Base-by-base conservation (phyloP, 2,329 filamentous ascomycete genomes). In the Lachnellula cervina region DNA sequence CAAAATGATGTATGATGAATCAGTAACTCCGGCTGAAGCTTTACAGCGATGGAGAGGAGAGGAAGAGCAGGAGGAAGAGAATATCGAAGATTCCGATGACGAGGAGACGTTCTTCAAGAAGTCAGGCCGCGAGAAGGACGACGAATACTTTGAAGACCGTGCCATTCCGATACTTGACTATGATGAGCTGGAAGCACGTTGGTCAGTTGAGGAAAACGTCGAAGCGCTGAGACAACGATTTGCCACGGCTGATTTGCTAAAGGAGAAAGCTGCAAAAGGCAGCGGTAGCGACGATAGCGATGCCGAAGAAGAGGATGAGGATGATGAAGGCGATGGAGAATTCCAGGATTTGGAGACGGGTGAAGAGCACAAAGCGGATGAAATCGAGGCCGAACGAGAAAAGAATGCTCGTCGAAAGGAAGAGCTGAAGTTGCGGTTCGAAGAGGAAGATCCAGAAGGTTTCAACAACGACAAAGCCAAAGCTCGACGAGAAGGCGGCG, bases 401-500 rank as follows among this genome's bases (percentile, higher is more conserved):
- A 88, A 84, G 72, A 99, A 99, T 67, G 94, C 94, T 2, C 84
- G 86, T 62, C 82, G 89, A 62, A 99, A 99, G 72, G 94, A 97
- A 73, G 94, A 99, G 71, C 82, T 99, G 52, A 95, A 90, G 70
- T 78, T 95, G 51, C 85, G 95, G 1, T 99, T 99, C 68, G 94
- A 99, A 68, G 92, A 97, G 72, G 94, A 99, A 77, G 94, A 99
- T 69, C 83, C 90, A n/a, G 94, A 99, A 69, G 94, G 94, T 0
- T 92, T 97, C 70, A 84, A 89, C 66, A 95, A 95, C 68, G 90
- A 94, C 72, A 95, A 95, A 69, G 86, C 89, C 28, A 83, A 86
- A 50, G 88, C 88, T 11, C 81, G 87, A 37, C 79, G 83, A 60
- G 88, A 90, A 62, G 84, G 82, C 32, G 86, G 80, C 3, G 77